A percentile compares a stretch with the other conserved stretches of the same genome.
phyloP scores from a whole-genome alignment of 306 rosid species.

The Vachellia collinsii region DNA sequence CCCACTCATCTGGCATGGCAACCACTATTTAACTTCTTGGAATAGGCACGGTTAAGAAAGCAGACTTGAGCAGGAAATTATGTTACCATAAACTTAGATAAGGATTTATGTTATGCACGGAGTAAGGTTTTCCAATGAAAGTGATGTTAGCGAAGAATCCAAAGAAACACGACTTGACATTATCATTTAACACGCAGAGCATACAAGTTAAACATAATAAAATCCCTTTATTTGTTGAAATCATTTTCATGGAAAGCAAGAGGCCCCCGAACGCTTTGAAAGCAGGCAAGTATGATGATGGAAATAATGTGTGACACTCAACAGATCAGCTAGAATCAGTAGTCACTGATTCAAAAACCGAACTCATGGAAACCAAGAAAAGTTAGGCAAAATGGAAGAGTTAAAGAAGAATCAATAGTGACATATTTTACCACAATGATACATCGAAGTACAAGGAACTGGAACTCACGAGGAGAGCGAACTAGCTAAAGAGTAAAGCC shows the following conservation, averaged over 20 bases:
- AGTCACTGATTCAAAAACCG: not conserved
- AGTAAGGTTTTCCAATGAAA: conserved; percentile 10
- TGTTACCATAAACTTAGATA: not conserved
- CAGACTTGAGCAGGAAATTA: not conserved
- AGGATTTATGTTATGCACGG: not conserved
- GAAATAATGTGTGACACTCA: conserved; percentile 18
- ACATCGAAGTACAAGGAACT: conserved; percentile 14
- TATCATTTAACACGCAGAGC: not conserved
- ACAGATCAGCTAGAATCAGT: conserved; percentile 36
- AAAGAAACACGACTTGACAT: conserved; percentile 35
- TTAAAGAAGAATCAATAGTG: conserved; percentile 14
- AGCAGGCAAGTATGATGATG: not conserved
- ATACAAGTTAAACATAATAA: conserved; percentile 18
- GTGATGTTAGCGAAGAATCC: conserved; percentile 14
- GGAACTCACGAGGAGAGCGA: conserved; percentile 4
- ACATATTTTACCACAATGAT: conserved; percentile 34
- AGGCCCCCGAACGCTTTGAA: not conserved
- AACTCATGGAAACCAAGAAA: conserved; percentile 21
- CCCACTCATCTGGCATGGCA: not conserved
- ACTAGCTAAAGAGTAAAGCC: conserved; percentile 11
- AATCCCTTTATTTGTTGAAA: conserved; percentile 8
- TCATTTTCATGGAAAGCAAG: conserved; percentile 31
- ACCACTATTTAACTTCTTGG: not conserved
- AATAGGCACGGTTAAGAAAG: not conserved
- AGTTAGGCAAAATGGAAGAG: conserved; percentile 8